Base-by-base conservation (phyloP, 164 flowering plant genomes). In the Tetracentron sinense region DNA sequence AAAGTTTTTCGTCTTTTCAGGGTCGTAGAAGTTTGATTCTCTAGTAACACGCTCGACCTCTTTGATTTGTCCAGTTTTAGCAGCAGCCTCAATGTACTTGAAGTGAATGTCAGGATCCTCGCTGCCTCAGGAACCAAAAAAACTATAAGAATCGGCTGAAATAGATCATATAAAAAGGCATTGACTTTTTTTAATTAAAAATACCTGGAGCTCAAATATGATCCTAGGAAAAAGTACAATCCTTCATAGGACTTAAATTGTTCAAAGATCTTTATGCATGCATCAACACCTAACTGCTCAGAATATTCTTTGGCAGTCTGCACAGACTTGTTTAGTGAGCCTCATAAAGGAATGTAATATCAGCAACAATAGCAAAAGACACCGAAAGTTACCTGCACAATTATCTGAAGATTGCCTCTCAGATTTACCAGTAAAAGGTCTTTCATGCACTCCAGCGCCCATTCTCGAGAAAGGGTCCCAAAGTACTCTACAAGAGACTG, bases 391-490 rank as follows among this genome's bases (percentile, higher is more conserved):
- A 85, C 94, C 89, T 88, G 94, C 26, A 88, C 94, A 74, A 88
- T 88, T 61, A 88, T 88, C 78, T 88, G 94, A 69, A 85, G 94
- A 65, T 88, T 88, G 62, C 84, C 94, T 62, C 91, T 79, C 20
- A 85, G 71, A 67, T 88, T 88, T 60, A 85, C 86, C 54, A 88
- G 67, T 42, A 88, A 67, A 61, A 88, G 94, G 60, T 88, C 94
- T 74, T 88, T 88, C 94, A 88, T 88, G 80, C 94, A 85, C 78
- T 88, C 94, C 67, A 88, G 60, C 25, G 94, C 94, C 94, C 94
- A 88, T 68, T 88, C 94, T 22, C 72, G 67, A 21, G 94, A 88
- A 67, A 88, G 86, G 22, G 94, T 84, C 44, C 94, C 94, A 78
- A 88, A 88, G 61, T 84, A 88, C 72, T 88, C 94, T 19, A 88